A percentile compares a stretch with the other conserved stretches of the same genome.
These are phyloP conservation scores for Penicillium sp. DNA, from an alignment of 2,329 filamentous ascomycete species.

Conservation along the genomic window DNA sequence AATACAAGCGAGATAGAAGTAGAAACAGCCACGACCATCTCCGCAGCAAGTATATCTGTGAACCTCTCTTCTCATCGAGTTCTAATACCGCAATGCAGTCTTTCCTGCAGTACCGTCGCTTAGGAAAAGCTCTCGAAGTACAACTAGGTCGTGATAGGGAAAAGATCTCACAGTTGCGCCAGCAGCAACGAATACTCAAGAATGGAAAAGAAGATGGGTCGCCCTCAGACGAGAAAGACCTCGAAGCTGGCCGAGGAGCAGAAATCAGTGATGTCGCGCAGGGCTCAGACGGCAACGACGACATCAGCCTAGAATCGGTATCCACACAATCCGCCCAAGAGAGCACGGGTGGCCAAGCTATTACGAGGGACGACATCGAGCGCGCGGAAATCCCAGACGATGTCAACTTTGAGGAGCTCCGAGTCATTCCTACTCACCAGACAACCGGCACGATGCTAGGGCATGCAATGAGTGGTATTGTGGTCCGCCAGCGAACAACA, in stretches of 20 bases:
- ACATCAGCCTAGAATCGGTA: neutral
- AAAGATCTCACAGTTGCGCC: conserved; percentile 15
- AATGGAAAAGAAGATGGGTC: neutral
- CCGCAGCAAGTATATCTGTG: neutral
- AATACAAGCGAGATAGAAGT: too few species aligned
- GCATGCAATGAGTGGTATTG: conserved; percentile 22
- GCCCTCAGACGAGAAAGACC: conserved; percentile 11
- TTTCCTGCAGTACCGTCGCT: conserved; percentile 23
- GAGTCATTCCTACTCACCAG: conserved; percentile 16
- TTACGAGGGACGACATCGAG: conserved; percentile 4
- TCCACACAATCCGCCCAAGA: neutral
- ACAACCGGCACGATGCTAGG: conserved; percentile 22
- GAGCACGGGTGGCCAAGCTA: neutral
- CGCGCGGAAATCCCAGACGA: conserved; percentile 15
- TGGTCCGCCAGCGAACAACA: conserved; percentile 19
- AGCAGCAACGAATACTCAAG: conserved; percentile 12
- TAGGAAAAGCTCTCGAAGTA: conserved; percentile 20
- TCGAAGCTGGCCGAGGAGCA: neutral
- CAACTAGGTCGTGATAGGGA: conserved; percentile 20
- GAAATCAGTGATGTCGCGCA: neutral
- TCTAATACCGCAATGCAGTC: conserved; percentile 24
- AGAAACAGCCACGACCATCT: too few species aligned
- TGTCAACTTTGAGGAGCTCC: conserved; percentile 14
- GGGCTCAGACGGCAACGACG: neutral
- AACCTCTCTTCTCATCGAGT: neutral